These are phyloP conservation scores for Cryphonectria parasitica DNA, from an alignment of 2,329 filamentous ascomycete genomes.

Conservation along the genomic window DNA sequence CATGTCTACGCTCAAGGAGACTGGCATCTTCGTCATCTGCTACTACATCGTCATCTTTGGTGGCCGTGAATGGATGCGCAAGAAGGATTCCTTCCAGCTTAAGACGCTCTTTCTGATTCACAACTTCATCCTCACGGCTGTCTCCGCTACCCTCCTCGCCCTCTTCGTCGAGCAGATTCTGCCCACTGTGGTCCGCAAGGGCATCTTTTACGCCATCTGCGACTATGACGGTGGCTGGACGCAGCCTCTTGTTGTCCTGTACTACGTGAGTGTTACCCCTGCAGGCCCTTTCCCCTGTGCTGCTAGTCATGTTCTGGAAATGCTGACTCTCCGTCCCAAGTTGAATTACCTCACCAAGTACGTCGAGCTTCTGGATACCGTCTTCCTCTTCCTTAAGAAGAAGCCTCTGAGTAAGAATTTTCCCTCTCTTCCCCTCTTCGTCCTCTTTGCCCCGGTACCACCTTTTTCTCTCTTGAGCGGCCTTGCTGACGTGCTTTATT, in stretches of 20 bases:
- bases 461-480: too few species aligned
- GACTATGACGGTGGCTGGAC: constrained; percentile 85
- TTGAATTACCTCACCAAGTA: constrained; percentile 99
- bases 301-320: neutral
- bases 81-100: constrained; percentile 81
- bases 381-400: constrained; percentile 99
- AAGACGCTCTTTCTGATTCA: constrained; percentile 91
- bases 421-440: neutral
- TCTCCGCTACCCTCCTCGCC: constrained; percentile 78
- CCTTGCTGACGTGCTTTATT: constrained; percentile 36
- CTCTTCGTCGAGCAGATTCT: constrained; percentile 92
- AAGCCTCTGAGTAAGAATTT: constrained; percentile 79
- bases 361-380: constrained; percentile 90
- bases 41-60: constrained; percentile 97
- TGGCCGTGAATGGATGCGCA: constrained; percentile 89
- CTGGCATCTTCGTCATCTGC: constrained; percentile 75
- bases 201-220: constrained; percentile 90
- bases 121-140: constrained; percentile 90
- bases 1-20: constrained; percentile 87
- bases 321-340: constrained; percentile 55
- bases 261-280: constrained; percentile 74
- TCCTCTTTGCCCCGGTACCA: neutral
- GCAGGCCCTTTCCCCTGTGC: neutral
- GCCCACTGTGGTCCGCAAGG: constrained; percentile 77
- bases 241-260: constrained; percentile 86